Conservation (phyloP, 164 flowering plant genomes). For the Hamamelis virginiana region DNA sequence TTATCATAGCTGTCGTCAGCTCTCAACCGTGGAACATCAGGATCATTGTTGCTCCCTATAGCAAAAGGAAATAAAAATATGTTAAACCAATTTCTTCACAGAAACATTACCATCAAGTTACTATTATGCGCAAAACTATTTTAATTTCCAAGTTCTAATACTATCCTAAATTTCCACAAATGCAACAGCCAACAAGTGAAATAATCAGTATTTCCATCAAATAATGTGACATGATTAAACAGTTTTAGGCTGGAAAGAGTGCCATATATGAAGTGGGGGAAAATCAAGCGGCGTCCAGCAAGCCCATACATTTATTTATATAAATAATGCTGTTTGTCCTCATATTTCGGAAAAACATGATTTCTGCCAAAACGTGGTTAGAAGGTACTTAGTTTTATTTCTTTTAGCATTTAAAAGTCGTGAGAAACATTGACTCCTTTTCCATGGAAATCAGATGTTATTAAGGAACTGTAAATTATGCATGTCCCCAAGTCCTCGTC, state of each 20-base stretch:
- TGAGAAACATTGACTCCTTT: neutral
- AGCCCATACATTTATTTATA: neutral
- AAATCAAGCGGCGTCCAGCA: neutral
- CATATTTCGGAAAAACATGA: neutral
- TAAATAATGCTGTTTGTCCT: neutral
- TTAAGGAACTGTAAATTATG: neutral
- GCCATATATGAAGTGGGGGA: no score
- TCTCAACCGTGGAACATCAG: constrained; percentile 31
- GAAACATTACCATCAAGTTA: neutral
- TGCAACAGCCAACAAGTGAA: neutral
- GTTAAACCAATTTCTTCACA: neutral
- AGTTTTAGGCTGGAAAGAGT: neutral
- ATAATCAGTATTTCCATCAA: neutral
- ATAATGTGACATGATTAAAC: neutral
- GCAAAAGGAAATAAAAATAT: constrained; percentile 8
- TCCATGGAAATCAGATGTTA: neutral
- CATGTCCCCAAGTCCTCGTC: neutral
- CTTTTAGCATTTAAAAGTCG: neutral
- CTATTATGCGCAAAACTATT: no score
- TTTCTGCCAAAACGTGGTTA: neutral
- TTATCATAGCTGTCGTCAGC: constrained; percentile 55
- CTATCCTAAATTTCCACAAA: neutral
- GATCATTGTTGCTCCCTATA: constrained; percentile 29
- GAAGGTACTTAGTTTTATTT: neutral
- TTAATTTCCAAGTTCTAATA: neutral